Percentiles rank a stretch among this genome's conserved stretches.
phyloP scores from a whole-genome alignment of 108 stramenopile genomes.

The Epithemia pelagica region DNA sequence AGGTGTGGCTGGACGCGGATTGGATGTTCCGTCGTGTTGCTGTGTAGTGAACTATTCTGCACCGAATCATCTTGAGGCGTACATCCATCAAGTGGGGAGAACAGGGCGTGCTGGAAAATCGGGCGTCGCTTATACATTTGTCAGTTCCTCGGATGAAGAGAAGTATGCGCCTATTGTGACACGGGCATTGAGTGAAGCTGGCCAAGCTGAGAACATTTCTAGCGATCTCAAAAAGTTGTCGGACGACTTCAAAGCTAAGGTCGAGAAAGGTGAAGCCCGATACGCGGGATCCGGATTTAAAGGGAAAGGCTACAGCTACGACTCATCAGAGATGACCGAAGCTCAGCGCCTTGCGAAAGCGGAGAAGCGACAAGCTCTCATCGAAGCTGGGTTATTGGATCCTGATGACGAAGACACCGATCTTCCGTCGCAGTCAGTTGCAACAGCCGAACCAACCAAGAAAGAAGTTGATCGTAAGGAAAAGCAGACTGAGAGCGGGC shows the following conservation, averaged over 20 bases:
- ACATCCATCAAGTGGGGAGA: constrained; percentile 96
- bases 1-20: constrained; percentile 89
- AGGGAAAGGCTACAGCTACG: constrained; percentile 96
- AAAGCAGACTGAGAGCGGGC: constrained; percentile 18
- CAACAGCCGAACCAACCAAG: constrained; percentile 4
- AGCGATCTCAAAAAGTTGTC: constrained; percentile 80
- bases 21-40: constrained; percentile 88
- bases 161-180: constrained; percentile 92
- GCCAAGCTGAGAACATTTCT: constrained; percentile 83
- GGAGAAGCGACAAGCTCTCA: constrained; percentile 87
- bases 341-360: constrained; percentile 79
- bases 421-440: constrained; percentile 15
- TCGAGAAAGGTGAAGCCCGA: constrained; percentile 88
- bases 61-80: constrained; percentile 98
- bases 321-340: constrained; percentile 90
- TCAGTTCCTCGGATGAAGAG: constrained; percentile 88
- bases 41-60: constrained; percentile 96
- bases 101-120: constrained; percentile 93
- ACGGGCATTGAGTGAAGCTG: constrained; percentile 86
- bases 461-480: constrained; percentile 7
- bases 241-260: constrained; percentile 88
- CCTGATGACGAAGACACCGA: constrained; percentile 66
- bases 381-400: constrained; percentile 81
- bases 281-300: constrained; percentile 92
- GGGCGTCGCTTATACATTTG: constrained; percentile 96